These are phyloP conservation scores for Ophiognomonia clavigignenti-juglandacearum DNA, from an alignment of 2,329 filamentous ascomycete genomes.

Conservation along the genomic window DNA sequence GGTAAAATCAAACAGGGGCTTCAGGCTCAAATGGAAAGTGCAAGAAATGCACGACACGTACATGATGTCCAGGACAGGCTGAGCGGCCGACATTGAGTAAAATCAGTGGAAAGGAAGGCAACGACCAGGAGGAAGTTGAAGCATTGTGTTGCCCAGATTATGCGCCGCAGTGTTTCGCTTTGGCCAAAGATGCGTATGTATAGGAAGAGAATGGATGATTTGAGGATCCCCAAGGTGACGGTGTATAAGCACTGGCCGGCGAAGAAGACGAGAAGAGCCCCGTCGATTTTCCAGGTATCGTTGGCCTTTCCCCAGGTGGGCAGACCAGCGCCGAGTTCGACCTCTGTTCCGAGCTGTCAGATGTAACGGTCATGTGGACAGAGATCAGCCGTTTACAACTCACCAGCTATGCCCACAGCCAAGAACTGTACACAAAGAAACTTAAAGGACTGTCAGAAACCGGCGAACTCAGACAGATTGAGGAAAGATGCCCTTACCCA, in stretches of 20 bases:
- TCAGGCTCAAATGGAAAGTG: no score
- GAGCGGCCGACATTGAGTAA: slow-evolving; percentile 27
- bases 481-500: neutral
- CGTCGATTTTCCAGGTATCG: neutral
- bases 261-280: slow-evolving; percentile 21
- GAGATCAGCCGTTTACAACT: neutral
- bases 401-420: neutral
- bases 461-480: neutral
- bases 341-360: neutral
- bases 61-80: slow-evolving; percentile 25
- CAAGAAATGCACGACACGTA: no score
- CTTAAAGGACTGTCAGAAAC: neutral
- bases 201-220: slow-evolving; percentile 32
- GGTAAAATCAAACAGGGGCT: no score
- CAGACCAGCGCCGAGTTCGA: neutral
- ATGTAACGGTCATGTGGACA: neutral
- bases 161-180: slow-evolving; percentile 21
- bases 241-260: slow-evolving; percentile 26
- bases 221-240: slow-evolving; percentile 24
- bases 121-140: slow-evolving; percentile 23
- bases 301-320: slow-evolving; percentile 1
- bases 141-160: slow-evolving; percentile 23
- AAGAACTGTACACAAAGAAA: neutral
- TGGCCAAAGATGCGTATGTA: slow-evolving; percentile 30
- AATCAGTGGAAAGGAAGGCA: slow-evolving; percentile 22